Evolutionary conservation across 2,329 filamentous ascomycete genomes (phyloP), one percentile per base, ranked within the genome.

Genomic region (Pyrenochaeta sp.): DNA sequence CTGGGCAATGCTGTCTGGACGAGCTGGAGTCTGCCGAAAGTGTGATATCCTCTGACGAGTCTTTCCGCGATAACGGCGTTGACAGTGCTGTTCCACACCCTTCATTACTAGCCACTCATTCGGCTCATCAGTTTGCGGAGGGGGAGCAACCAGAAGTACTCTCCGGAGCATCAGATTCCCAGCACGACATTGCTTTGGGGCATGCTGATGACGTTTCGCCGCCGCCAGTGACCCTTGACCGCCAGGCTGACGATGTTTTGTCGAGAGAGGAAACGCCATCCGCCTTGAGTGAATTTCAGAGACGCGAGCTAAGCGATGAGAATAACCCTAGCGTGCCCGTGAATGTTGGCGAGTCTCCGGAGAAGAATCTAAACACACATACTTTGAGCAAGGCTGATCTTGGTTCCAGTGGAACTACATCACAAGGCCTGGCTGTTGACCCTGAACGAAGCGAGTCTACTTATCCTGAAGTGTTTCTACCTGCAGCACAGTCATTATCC

Each of bases 21-120:
- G 46, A 49, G 15, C 29, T 33, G 2, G 46, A 49, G 9, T 42
- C 46, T 10, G 35, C 45, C 20, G 46, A 49, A 36, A 49, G 46
- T 21, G 46, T 42, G 5, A 27, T 36, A 12, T 46, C 44, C 30
- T 46, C 44, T 12, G 23, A 36, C 35, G 42, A 21, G 18, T 45
- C 42, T 18, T 21, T 45, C 33, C 20, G 12, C 36, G 14, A 29
- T 15, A 18, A 11, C 32, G 32, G 4, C 32, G 32, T 17, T 17
- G 32, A 35, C 32, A 5, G 32, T 11, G 15, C 32, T 17, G 32
- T 35, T 35, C 32, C 14, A 4, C 32, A 14, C 32, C 15, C 32
- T 17, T n/a, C 32, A n/a, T 35, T 35, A 35, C 5, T 17, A 35
- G 32, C 15, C 32, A n/a, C 32, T 35, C 32, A 35, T n/a, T 35